Percentiles rank a stretch among this genome's conserved stretches.
These are phyloP conservation scores for Emergomyces africanus DNA, from an alignment of 2,329 filamentous ascomycete genomes.

Conservation along the genomic window DNA sequence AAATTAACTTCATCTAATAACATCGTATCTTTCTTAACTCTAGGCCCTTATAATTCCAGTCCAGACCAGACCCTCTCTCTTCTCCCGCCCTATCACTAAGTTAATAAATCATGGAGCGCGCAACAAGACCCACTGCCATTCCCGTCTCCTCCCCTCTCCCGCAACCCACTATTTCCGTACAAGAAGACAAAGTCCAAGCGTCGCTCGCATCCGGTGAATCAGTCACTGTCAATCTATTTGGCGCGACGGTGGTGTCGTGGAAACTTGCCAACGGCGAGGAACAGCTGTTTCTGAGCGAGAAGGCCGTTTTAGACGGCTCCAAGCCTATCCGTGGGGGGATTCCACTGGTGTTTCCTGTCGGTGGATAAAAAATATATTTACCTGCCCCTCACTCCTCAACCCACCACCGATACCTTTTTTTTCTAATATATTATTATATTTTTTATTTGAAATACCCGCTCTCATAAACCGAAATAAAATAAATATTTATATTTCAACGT, in stretches of 20 bases:
- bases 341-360: constrained; percentile 82
- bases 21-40: neutral
- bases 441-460: neutral
- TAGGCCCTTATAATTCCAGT: neutral
- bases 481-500: neutral
- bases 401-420: too few species aligned
- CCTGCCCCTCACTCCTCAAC: too few species aligned
- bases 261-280: constrained; percentile 67
- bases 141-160: constrained; percentile 60
- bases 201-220: constrained; percentile 75
- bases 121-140: constrained; percentile 69
- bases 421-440: neutral
- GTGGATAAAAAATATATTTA: constrained; percentile 18
- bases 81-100: neutral
- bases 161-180: constrained; percentile 65
- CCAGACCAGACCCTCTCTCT: too few species aligned
- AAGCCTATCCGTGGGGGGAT: constrained; percentile 88
- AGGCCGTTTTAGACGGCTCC: constrained; percentile 67
- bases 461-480: neutral
- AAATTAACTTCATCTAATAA: neutral
- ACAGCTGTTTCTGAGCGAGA: constrained; percentile 75
- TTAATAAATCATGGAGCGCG: constrained; percentile 68
- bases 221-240: constrained; percentile 74
- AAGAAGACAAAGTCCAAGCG: constrained; percentile 63
- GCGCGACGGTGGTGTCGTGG: constrained; percentile 89